Evolutionary conservation across 352 stramenopile species (phyloP).

Genomic region (Phytophthora pistaciae): DNA sequence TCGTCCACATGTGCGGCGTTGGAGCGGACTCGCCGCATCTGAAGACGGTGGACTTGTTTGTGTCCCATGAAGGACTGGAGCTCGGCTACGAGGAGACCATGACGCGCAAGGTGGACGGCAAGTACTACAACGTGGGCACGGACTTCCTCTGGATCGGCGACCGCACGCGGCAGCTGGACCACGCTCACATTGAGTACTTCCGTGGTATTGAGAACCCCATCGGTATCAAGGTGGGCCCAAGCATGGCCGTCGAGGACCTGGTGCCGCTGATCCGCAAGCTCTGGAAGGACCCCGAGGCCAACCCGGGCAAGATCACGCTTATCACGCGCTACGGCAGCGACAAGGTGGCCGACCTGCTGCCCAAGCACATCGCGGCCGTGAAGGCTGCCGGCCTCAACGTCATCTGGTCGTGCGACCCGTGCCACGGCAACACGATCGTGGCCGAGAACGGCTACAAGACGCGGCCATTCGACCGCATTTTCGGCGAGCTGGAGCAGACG

Average conservation of each 20-base stretch:
- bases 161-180: slow-evolving; percentile 97
- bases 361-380: slow-evolving; percentile 96
- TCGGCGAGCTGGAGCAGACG: slow-evolving; percentile 96
- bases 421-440: slow-evolving; percentile 99
- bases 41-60: slow-evolving; percentile 97
- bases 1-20: slow-evolving; percentile 96
- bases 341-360: slow-evolving; percentile 94
- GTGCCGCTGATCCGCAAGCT: slow-evolving; percentile 96
- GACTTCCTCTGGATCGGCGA: slow-evolving; percentile 99
- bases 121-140: slow-evolving; percentile 98
- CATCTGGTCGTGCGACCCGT: slow-evolving; percentile 97
- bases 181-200: slow-evolving; percentile 99
- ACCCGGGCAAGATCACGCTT: slow-evolving; percentile 97
- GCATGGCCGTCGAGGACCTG: slow-evolving; percentile 95
- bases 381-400: slow-evolving; percentile 95
- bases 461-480: slow-evolving; percentile 96
- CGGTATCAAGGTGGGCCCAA: slow-evolving; percentile 98
- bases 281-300: slow-evolving; percentile 93
- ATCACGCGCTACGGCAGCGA: slow-evolving; percentile 98
- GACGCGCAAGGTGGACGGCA: slow-evolving; percentile 94
- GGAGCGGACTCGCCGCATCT: slow-evolving; percentile 91
- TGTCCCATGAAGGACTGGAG: slow-evolving; percentile 98
- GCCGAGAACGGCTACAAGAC: slow-evolving; percentile 97
- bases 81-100: slow-evolving; percentile 98
- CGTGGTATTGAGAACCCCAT: slow-evolving; percentile 98